Base-by-base conservation (phyloP, 306 rosid genomes). In the Quillaja saponaria region DNA sequence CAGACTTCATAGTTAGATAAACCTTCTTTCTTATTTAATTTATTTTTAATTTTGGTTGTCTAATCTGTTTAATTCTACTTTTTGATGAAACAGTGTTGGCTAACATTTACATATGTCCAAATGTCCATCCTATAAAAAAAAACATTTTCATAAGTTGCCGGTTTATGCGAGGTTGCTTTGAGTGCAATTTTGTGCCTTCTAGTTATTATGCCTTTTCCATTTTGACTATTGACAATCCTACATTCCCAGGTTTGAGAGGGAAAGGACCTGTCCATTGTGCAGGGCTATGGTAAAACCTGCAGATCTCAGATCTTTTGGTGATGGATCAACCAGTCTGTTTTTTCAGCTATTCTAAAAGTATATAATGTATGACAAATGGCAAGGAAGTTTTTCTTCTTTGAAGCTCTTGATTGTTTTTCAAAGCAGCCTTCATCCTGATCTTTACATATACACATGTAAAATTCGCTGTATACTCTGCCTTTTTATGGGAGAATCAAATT, bases 251-350 rank as follows among this genome's bases (percentile, higher is more conserved):
- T 92, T 92, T 63, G 98, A 92, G 87, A 83, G 98, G 85, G 98
- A 88, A 74, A 78, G 98, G 25, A 92, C 98, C 7, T 88, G 98
- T 42, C 98, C 98, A 0, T 74, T 92, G 78, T 92, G 98, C 83
- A 82, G 98, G 82, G 96, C 98, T 58, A 72, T 92, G 85, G 98
- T 92, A 48, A 92, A 88, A 80, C 87, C 96, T 12, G 89, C 98
- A 11, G 98, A 88, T 71, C 88, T 92, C 19, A 86, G 86, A 76
- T 92, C 98, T 67, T 92, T 88, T 34, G 90, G 98, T 1, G 98
- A 92, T 71, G 98, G 98, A 61, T 92, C 98, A 42, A 92, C 98
- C 3, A 86, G 96, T 69, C 67, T 92, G 68, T 88, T 84, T 78
- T 81, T 84, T 78, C 98, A 92, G 82, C 74, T 92, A 83, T 92